Percentiles rank a stretch among this genome's conserved stretches.
Evolutionary conservation across 805 yeast species (phyloP).

Genomic region (Hanseniaspora lachancei): DNA sequence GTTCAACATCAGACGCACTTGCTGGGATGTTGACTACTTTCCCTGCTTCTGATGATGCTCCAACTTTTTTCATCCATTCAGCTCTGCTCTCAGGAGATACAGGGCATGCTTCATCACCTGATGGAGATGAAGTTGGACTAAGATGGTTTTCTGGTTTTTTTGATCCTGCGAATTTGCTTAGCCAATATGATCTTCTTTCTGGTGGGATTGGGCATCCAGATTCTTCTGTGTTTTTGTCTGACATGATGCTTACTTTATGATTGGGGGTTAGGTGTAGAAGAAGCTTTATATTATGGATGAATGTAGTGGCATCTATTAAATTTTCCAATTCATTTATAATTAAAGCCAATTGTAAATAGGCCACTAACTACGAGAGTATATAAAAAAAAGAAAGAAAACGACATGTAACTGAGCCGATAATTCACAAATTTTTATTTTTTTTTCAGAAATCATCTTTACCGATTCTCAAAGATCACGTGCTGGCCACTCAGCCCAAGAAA

Average conservation of each 20-base stretch:
- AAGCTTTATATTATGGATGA: too few relatives aligned
- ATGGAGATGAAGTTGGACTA: constrained; percentile 11
- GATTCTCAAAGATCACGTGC: too few relatives aligned
- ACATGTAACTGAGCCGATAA: too few relatives aligned
- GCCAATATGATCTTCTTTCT: constrained; percentile 45
- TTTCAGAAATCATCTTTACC: too few relatives aligned
- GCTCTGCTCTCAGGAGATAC: constrained; percentile 52
- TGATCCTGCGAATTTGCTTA: constrained; percentile 17
- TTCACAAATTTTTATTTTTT: too few relatives aligned
- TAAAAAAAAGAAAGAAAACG: too few relatives aligned
- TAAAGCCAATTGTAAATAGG: too few relatives aligned
- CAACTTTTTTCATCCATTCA: constrained; percentile 34
- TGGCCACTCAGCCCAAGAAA: too few relatives aligned
- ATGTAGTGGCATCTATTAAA: too few relatives aligned
- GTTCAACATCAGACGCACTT: constrained; percentile 20
- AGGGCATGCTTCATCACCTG: constrained; percentile 37
- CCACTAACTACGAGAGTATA: too few relatives aligned
- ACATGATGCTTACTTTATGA: neutral
- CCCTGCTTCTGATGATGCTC: constrained; percentile 16
- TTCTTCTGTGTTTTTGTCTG: neutral
- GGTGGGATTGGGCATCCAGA: constrained; percentile 61
- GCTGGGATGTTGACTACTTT: constrained; percentile 16
- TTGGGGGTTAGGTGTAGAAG: too few relatives aligned
- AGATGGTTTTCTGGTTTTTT: neutral
- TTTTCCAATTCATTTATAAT: too few relatives aligned